Conservation (phyloP, 805 yeast species). For the Saccharomyces eubayanus region DNA sequence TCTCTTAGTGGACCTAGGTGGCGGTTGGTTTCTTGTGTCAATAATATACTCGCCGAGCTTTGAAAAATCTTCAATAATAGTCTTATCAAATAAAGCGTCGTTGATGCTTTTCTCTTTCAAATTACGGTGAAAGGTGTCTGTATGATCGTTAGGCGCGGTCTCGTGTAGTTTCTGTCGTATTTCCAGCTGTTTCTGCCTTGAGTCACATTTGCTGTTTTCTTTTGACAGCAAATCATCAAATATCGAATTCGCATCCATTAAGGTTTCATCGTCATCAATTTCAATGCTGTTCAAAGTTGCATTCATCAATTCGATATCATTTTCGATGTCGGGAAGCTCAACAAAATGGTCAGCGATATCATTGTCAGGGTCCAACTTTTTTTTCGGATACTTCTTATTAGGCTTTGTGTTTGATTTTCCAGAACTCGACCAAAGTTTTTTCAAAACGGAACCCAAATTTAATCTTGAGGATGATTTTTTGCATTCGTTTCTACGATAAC, state of each 20-base stretch:
- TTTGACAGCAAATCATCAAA: slow-evolving; percentile 25
- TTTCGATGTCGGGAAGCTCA: background rate
- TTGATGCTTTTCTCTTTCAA: background rate
- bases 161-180: slow-evolving; percentile 7
- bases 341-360: background rate
- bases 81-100: slow-evolving; percentile 10
- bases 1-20: slow-evolving; percentile 22
- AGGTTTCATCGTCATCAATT: slow-evolving; percentile 12
- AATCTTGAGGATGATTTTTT: background rate
- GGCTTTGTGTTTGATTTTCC: background rate
- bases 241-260: slow-evolving; percentile 25
- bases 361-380: background rate
- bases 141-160: background rate
- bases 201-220: slow-evolving; percentile 9
- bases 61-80: slow-evolving; percentile 17
- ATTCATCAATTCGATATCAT: background rate
- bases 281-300: background rate
- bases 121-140: background rate
- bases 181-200: slow-evolving; percentile 9
- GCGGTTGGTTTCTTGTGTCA: background rate
- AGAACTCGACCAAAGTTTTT: background rate
- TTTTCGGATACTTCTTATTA: background rate
- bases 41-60: slow-evolving; percentile 17
- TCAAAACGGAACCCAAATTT: background rate
- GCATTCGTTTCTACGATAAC: background rate